Base-by-base conservation (phyloP, 2,329 filamentous ascomycete genomes). In the Apiospora aurea region DNA sequence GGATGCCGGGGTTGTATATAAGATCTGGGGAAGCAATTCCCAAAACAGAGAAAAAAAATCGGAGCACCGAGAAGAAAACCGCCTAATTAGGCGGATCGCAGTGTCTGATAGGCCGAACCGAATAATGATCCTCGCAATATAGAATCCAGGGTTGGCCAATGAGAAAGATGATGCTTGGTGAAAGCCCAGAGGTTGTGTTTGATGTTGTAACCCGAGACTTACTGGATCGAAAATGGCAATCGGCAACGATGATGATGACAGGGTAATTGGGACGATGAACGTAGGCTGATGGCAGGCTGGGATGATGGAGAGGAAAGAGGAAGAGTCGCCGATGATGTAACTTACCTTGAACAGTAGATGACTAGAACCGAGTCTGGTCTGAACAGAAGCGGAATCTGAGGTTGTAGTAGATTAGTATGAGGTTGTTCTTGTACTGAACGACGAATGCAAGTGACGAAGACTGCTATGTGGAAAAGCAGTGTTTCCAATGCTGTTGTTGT, bases 341-440 rank as follows among this genome's bases (percentile, higher is more conserved):
- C 73, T 71, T 77, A 79, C 77, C 77, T 77, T 74, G 75, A 76
- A 77, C 76, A 77, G 76, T 74, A 73, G 72, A 73, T 72, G 73
- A 74, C 67, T 73, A 72, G 72, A 34, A 72, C 75, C 72, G 69
- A 75, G 73, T 73, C 68, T 72, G 69, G 53, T 72, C 71, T 71
- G 73, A 75, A 76, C 74, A 74, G 78, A 69, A 73, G 75, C 70
- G 66, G 71, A 71, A 73, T 71, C 78, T 80, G 69, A 71, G 41
- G 38, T 64, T 49, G 66, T 13, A 47, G 66, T 46, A 21, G 5
- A 68, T 68, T 41, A 75, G 73, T 70, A 46, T 10, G n/a, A 26
- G 24, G 34, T 13, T 57, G 47, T 4, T n/a, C 24, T 29, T 24
- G 14, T 38, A 34, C 13, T 44, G 14, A 10, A 21, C 13, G 47